Evolutionary conservation across 2,329 filamentous ascomycete species (phyloP).

Genomic region (Nakataea oryzae): DNA sequence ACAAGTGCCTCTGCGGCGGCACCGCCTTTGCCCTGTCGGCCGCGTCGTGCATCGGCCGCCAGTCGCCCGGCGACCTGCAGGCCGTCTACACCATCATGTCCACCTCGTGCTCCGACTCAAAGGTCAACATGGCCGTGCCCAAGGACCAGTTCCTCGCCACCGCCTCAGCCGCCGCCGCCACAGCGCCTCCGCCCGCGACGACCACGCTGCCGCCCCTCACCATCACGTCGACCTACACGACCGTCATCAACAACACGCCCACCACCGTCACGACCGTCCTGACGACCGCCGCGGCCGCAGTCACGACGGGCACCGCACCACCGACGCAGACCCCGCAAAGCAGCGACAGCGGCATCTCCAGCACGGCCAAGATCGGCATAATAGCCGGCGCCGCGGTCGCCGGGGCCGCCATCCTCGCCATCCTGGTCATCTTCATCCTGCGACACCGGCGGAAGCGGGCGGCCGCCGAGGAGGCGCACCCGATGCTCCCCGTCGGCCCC

Average conservation of each 20-base stretch:
- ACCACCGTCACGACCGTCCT: constrained; percentile 1
- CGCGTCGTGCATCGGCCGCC: constrained; percentile 32
- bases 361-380: constrained; percentile 16
- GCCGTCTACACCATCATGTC: constrained; percentile 32
- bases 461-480: constrained; percentile 16
- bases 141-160: constrained; percentile 28
- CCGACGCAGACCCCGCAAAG: background rate
- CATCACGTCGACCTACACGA: constrained; percentile 7
- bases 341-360: constrained; percentile 10
- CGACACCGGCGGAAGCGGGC: constrained; percentile 12
- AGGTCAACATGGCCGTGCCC: constrained; percentile 30
- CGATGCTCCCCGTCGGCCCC: constrained; percentile 13
- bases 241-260: constrained; percentile 3
- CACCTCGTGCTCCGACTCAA: constrained; percentile 30
- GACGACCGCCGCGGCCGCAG: constrained; percentile 1
- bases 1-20: constrained; percentile 34
- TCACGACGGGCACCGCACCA: background rate
- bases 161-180: constrained; percentile 11
- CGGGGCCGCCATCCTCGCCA: constrained; percentile 11
- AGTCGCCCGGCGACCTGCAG: constrained; percentile 24
- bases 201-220: constrained; percentile 8
- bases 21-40: constrained; percentile 36
- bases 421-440: constrained; percentile 11
- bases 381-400: constrained; percentile 14
- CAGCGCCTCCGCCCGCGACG: constrained; percentile 8